phyloP scores from a whole-genome alignment of 176 grass and related monocot genomes.

The Musa beccarii region DNA sequence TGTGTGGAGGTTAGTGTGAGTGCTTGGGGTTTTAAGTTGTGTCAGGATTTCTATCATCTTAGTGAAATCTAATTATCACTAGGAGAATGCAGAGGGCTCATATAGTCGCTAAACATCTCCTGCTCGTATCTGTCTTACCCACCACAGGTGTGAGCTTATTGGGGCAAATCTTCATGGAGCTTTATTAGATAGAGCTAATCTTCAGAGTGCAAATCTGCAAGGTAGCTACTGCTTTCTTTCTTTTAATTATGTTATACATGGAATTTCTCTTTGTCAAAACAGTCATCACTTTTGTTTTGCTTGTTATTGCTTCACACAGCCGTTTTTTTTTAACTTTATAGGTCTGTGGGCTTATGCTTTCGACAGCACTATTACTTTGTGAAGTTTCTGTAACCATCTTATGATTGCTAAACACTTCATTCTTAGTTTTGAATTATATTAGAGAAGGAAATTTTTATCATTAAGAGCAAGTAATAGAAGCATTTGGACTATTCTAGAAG shows the following conservation, averaged over 20 bases:
- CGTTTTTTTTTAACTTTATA: background rate
- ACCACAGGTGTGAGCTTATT: slow-evolving; percentile 64
- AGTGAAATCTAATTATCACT: background rate
- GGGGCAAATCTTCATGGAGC: slow-evolving; percentile 66
- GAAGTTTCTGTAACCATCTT: background rate
- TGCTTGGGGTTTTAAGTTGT: slow-evolving; percentile 15
- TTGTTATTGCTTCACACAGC: background rate
- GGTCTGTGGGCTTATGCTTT: background rate
- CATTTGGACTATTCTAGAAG: background rate
- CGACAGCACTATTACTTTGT: background rate
- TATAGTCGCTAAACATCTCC: background rate
- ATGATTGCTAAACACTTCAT: background rate
- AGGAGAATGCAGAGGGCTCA: background rate
- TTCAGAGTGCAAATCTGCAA: slow-evolving; percentile 94
- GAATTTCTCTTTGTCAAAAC: background rate
- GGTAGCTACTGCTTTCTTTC: slow-evolving; percentile 23
- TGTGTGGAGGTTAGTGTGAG: slow-evolving; percentile 2
- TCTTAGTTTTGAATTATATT: background rate
- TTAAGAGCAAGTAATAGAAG: background rate
- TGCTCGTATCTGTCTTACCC: background rate
- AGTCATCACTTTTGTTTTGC: background rate
- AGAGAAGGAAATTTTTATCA: background rate
- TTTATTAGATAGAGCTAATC: slow-evolving; percentile 67
- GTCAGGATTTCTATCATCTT: background rate
- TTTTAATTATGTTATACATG: background rate